Conservation (phyloP, 139 green algal genomes). For the Ulvella scutata region DNA sequence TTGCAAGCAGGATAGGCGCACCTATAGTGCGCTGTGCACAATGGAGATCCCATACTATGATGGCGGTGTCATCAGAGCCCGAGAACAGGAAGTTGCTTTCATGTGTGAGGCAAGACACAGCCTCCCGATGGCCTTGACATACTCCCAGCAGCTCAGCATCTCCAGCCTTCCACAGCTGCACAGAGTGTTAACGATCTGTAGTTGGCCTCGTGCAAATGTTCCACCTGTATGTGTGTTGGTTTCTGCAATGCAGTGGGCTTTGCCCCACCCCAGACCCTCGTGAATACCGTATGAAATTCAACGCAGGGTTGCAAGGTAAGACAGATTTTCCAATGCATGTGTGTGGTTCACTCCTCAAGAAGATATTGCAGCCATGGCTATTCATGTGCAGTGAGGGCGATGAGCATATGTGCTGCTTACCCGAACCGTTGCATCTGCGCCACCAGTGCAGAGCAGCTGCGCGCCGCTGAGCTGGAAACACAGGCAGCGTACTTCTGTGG, state of each 20-base stretch:
- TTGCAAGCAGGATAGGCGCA: neutral
- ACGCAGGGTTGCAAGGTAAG: no score
- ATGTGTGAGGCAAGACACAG: constrained; percentile 38
- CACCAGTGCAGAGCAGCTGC: neutral
- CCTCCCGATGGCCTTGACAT: constrained; percentile 34
- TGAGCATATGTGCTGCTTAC: no score
- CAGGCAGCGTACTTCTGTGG: neutral
- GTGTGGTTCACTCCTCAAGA: no score
- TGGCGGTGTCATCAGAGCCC: constrained; percentile 26
- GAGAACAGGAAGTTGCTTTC: constrained; percentile 54
- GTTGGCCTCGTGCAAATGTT: no score
- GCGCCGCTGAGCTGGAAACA: neutral
- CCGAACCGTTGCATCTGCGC: neutral
- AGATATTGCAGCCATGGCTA: no score
- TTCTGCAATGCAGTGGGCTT: no score
- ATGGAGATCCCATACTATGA: neutral
- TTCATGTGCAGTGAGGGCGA: no score
- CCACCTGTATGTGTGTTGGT: no score
- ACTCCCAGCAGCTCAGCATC: constrained; percentile 24
- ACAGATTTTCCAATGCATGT: no score
- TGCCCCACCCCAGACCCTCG: no score
- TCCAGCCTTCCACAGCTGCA: constrained; percentile 14
- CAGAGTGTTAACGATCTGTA: no score
- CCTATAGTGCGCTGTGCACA: neutral
- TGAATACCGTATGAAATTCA: no score